Conservation (phyloP, 306 rosid species). For the Erythrophleum fordii region DNA sequence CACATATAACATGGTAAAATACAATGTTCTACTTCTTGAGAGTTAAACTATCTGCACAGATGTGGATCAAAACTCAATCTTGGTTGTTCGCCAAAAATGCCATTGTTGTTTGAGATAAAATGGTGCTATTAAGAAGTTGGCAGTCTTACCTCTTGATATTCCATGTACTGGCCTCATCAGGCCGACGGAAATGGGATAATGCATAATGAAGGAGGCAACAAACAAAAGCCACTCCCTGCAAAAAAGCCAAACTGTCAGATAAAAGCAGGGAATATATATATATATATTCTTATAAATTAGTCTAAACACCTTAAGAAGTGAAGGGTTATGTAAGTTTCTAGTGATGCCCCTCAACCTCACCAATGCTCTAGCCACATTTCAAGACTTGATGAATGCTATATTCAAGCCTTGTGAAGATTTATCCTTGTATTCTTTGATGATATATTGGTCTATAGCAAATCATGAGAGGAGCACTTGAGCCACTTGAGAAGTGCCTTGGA, state of each 20-base stretch:
- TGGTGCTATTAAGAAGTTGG: constrained; percentile 19
- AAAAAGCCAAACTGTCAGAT: constrained; percentile 26
- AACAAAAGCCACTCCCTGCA: constrained; percentile 82
- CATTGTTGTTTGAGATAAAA: constrained; percentile 36
- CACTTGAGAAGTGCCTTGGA: no score
- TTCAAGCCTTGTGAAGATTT: no score
- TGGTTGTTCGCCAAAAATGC: constrained; percentile 16
- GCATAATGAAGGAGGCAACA: constrained; percentile 73
- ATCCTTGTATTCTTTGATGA: no score
- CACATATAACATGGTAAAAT: neutral
- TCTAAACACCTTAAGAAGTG: neutral
- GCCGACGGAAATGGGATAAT: constrained; percentile 63
- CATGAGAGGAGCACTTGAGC: no score
- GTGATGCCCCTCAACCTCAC: no score
- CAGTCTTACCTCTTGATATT: constrained; percentile 72
- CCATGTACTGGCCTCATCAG: constrained; percentile 63
- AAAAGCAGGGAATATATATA: neutral
- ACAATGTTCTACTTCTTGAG: neutral
- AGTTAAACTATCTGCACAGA: constrained; percentile 8
- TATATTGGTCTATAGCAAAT: no score
- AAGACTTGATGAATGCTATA: no score
- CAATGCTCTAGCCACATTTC: no score
- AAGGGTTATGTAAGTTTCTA: no score
- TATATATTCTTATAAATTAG: neutral
- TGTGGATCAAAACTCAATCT: constrained; percentile 18